Evolutionary conservation across 441 rosid genomes (phyloP).

Genomic region (Gossypium davidsonii): DNA sequence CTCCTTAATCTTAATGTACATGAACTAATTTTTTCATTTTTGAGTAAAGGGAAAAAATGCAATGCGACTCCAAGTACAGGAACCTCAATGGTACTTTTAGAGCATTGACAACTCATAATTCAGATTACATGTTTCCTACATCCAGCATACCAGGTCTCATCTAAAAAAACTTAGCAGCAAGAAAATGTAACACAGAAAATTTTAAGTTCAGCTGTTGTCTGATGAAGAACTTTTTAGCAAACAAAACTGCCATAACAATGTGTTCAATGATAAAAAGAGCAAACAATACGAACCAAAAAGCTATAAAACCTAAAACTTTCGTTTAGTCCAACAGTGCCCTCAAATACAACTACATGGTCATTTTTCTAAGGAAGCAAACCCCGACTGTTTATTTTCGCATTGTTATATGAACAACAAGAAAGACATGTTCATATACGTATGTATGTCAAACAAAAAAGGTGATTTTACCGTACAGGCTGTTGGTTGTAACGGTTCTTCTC

Average conservation of each 20-base stretch:
- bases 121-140: neutral
- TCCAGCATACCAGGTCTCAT: neutral
- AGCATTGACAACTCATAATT: neutral
- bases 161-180: neutral
- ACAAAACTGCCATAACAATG: neutral
- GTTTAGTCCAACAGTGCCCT: conserved; percentile 3
- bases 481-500: conserved; percentile 62
- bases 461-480: conserved; percentile 45
- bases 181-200: neutral
- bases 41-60: too few relatives aligned
- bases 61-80: too few relatives aligned
- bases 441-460: neutral
- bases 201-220: neutral
- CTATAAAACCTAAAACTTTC: neutral
- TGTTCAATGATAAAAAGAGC: neutral
- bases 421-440: conserved; percentile 24
- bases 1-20: too few relatives aligned
- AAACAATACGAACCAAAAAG: neutral
- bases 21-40: too few relatives aligned
- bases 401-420: conserved; percentile 29
- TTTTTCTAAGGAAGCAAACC: too few relatives aligned
- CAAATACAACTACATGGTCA: conserved; percentile 22
- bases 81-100: neutral
- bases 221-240: neutral
- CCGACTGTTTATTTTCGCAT: conserved; percentile 20